Conservation (phyloP, 2,329 filamentous ascomycete genomes). For the Arthroderma sp. region DNA sequence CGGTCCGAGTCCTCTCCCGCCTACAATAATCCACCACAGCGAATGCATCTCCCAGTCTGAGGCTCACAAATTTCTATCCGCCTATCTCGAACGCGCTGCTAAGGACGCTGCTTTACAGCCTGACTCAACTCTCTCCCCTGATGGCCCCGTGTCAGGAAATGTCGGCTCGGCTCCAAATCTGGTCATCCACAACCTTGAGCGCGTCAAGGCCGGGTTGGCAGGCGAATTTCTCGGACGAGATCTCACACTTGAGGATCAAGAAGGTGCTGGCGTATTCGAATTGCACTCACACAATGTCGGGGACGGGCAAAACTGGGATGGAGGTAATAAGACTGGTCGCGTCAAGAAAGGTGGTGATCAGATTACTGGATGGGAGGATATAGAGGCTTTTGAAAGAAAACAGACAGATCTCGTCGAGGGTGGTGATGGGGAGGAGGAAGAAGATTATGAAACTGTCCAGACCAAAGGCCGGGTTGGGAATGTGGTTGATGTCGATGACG, state of each 20-base stretch:
- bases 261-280: slow-evolving; percentile 1
- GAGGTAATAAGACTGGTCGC: slow-evolving; percentile 13
- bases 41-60: slow-evolving; percentile 24
- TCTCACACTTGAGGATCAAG: slow-evolving; percentile 17
- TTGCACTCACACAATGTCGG: slow-evolving; percentile 3
- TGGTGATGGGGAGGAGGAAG: slow-evolving; percentile 8
- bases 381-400: slow-evolving; percentile 23
- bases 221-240: slow-evolving; percentile 31
- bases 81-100: slow-evolving; percentile 29
- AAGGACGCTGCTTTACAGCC: slow-evolving; percentile 32
- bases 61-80: slow-evolving; percentile 30
- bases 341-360: slow-evolving; percentile 10
- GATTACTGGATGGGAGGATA: slow-evolving; percentile 15
- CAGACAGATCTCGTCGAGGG: slow-evolving; percentile 17
- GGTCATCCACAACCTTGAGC: slow-evolving; percentile 32
- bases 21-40: slow-evolving; percentile 24
- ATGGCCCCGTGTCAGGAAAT: slow-evolving; percentile 30
- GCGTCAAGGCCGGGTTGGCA: slow-evolving; percentile 30
- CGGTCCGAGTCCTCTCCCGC: slow-evolving; percentile 25
- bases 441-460: slow-evolving; percentile 9
- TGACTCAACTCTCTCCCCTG: slow-evolving; percentile 30
- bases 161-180: slow-evolving; percentile 29
- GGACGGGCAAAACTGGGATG: slow-evolving; percentile 19
- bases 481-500: slow-evolving; percentile 25
- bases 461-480: slow-evolving; percentile 14